These are phyloP conservation scores for Przewalskia tangutica DNA, from an alignment of 257 asterid species.

Conservation along the genomic window DNA sequence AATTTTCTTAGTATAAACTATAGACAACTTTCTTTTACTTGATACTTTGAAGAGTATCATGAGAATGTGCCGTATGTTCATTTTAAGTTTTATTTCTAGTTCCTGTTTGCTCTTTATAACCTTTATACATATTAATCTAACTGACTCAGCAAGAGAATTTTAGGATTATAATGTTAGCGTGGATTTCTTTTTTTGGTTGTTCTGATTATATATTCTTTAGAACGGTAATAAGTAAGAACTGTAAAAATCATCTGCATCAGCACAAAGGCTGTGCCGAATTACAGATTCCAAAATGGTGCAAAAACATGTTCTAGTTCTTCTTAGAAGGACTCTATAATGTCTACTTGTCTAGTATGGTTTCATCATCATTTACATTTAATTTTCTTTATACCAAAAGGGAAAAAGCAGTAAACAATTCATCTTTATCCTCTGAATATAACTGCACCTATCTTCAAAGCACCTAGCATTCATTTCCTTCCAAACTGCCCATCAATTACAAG, in stretches of 20 bases:
- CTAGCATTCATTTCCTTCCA: too few relatives aligned
- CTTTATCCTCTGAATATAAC: too few relatives aligned
- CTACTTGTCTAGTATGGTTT: too few relatives aligned
- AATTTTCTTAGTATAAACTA: not conserved
- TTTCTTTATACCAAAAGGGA: too few relatives aligned
- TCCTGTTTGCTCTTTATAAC: not conserved
- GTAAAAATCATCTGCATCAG: not conserved
- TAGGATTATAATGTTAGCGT: not conserved
- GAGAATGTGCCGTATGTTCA: not conserved
- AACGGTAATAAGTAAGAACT: not conserved
- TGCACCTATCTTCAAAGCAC: too few relatives aligned
- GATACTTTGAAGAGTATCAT: not conserved
- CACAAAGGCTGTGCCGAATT: not conserved
- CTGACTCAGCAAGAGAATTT: not conserved
- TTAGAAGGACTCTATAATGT: too few relatives aligned
- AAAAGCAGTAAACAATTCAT: too few relatives aligned
- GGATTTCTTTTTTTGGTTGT: too few relatives aligned
- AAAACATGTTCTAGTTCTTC: too few relatives aligned
- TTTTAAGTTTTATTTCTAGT: not conserved
- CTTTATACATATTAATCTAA: not conserved
- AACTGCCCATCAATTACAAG: too few relatives aligned
- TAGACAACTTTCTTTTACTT: not conserved
- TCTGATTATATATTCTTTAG: not conserved
- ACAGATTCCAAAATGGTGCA: not conserved
- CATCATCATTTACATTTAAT: too few relatives aligned